Evolutionary conservation across 1,284 basidiomycete species (phyloP), one percentile per base, ranked within the genome.

Genomic region (Gomphus bonarii): DNA sequence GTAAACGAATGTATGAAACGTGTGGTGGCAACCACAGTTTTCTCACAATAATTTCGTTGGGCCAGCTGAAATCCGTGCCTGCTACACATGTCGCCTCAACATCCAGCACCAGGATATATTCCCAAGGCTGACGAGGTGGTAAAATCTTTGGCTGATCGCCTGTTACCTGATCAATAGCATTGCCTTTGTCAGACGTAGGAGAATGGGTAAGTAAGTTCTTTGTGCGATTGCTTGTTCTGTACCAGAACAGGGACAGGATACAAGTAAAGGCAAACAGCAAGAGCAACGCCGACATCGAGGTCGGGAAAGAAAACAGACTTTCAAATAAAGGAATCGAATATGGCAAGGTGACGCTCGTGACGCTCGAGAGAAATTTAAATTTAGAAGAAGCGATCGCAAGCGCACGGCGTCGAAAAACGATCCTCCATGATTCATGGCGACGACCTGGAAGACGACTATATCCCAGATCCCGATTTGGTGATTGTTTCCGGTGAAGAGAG

Each of bases 1-100:
- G 59, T 55, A 42, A 52, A 48, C 57, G 57, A 50, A 49, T 55
- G 60, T 61, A 46, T 62, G 67, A 67, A 59, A 50, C 35, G 30
- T 38, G 61, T 35, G 60, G 59, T 54, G 44, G 54, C 53, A 31
- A 54, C 38, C 53, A 49, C 12, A 25, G 22, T 49, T 56, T 35
- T 58, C 42, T 67, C 68, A 90, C 91, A 61, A 97, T 95, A 58
- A 97, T 94, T 73, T 98, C 94, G 69, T 97, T 97, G 7, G 72
- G 87, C 69, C 82, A 91, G 57, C 82, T 79, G 63, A 89, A 86
- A 63, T 78, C 76, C 51, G 75, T 76, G 5, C 76, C 85, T 62
- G 70, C 69, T 48, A 83, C 69, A 67, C 95, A 98, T 0, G 95
- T 97, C 5, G 87, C 95, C 69, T 97, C 95, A 51, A 97, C 88